Percentiles rank a stretch among this genome's conserved stretches.
Evolutionary conservation across 768 basidiomycete genomes (phyloP).

Genomic region (Auriscalpium orientale): DNA sequence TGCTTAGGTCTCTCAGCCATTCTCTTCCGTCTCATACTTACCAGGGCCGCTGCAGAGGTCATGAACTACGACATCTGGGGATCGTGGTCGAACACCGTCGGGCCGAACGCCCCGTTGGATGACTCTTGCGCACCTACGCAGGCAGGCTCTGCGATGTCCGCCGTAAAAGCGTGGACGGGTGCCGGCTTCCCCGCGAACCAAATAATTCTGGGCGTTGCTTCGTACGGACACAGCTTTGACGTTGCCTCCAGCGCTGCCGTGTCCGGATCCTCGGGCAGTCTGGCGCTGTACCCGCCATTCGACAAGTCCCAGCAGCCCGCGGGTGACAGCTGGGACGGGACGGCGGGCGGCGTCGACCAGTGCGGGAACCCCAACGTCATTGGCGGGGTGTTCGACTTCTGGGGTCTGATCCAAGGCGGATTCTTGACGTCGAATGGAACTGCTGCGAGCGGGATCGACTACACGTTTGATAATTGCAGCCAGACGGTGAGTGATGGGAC

Average conservation of each 20-base stretch:
- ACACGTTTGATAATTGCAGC: conserved; percentile 33
- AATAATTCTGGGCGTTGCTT: conserved; percentile 79
- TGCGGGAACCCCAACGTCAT: conserved; percentile 49
- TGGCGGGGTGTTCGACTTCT: conserved; percentile 50
- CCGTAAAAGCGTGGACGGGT: conserved; percentile 64
- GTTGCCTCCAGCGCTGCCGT: conserved; percentile 32
- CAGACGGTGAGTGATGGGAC: conserved; percentile 21
- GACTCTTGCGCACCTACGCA: conserved; percentile 61
- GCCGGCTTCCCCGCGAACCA: conserved; percentile 74
- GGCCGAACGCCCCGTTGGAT: conserved; percentile 83
- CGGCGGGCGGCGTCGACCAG: conserved; percentile 35
- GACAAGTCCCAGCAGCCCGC: conserved; percentile 8
- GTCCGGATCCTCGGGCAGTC: conserved; percentile 17
- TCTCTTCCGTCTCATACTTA: not conserved
- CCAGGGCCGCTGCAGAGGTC: conserved; percentile 20
- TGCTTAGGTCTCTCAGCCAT: not conserved
- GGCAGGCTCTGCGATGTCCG: conserved; percentile 72
- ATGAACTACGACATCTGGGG: conserved; percentile 71
- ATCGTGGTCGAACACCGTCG: conserved; percentile 45
- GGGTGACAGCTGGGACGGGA: conserved; percentile 42
- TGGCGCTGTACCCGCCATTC: conserved; percentile 12
- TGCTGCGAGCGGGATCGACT: conserved; percentile 37
- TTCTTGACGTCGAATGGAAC: conserved; percentile 40
- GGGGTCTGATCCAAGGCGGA: conserved; percentile 47
- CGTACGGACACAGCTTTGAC: conserved; percentile 71